Evolutionary conservation across 768 basidiomycete species (phyloP).

Genomic region (Leccinum subtestaceum): DNA sequence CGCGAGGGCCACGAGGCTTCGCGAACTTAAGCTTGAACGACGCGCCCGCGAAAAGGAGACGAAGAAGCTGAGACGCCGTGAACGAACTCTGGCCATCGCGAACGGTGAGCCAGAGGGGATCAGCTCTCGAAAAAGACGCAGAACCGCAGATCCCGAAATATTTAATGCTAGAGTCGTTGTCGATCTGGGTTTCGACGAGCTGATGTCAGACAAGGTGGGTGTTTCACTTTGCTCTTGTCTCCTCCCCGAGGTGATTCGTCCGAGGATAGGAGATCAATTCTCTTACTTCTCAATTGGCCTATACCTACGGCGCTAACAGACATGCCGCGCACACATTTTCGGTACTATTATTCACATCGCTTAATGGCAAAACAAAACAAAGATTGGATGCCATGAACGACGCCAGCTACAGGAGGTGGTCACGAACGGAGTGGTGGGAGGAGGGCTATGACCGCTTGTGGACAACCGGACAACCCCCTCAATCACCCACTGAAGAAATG

Average conservation of each 20-base stretch:
- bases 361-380: slow-evolving; percentile 65
- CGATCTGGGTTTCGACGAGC: slow-evolving; percentile 89
- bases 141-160: slow-evolving; percentile 35
- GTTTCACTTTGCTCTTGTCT: slow-evolving; percentile 14
- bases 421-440: slow-evolving; percentile 78
- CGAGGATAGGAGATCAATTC: slow-evolving; percentile 80
- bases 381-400: slow-evolving; percentile 65
- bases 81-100: slow-evolving; percentile 49
- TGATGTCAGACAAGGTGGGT: slow-evolving; percentile 90
- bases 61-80: slow-evolving; percentile 69
- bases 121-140: slow-evolving; percentile 16
- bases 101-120: slow-evolving; percentile 45
- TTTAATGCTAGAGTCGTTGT: slow-evolving; percentile 71
- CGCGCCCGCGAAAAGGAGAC: slow-evolving; percentile 75
- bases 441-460: slow-evolving; percentile 73
- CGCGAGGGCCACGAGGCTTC: slow-evolving; percentile 64
- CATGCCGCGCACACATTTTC: slow-evolving; percentile 65
- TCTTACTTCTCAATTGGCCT: slow-evolving; percentile 86
- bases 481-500: slow-evolving; percentile 1
- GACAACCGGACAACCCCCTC: slow-evolving; percentile 29
- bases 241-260: slow-evolving; percentile 10
- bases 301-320: slow-evolving; percentile 86
- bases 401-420: slow-evolving; percentile 77
- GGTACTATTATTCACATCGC: slow-evolving; percentile 75
- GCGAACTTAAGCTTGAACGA: slow-evolving; percentile 67